Evolutionary conservation across 2,329 filamentous ascomycete genomes (phyloP), one percentile per base, ranked within the genome.

Genomic region (Zopfia rhizophila): DNA sequence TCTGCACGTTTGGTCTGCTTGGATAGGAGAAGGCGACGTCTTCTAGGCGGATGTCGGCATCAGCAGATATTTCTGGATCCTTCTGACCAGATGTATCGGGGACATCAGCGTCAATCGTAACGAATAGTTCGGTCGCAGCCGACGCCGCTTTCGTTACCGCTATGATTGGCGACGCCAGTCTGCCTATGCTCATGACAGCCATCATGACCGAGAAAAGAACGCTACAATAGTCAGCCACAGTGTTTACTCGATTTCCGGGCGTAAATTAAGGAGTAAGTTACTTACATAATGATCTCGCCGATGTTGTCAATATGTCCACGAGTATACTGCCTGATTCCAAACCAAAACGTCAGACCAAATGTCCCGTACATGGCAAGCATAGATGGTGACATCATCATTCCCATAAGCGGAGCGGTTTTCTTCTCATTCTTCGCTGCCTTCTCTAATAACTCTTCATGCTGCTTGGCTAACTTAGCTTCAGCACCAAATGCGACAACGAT

Each of bases 1-100:
- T 82, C 58, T 83, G 83, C 49, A 86, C 80, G 46, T 85, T 79
- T 0, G 84, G 83, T 10, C 86, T 77, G 36, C 63, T 68, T 1
- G 71, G 71, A 30, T 74, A 74, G 2, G 65, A 69, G 37, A 74
- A 74, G 1, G 58, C 51, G 3, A 73, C 68, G 30, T 70, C 52
- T 3, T 66, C 50, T 29, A 73, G 66, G 1, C 24, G 46, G 19
- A 60, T 82, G 25, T 72, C 58, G 17, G 51, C 42, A 23, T 70
- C 60, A 7, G 65, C 56, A 17, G 52, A 65, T 1, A 72, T 46
- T 2, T 72, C 65, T 2, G 70, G 71, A n/a, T 68, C 66, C 39
- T 60, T 66, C 5, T 64, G 19, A 6, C 71, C 70, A 10, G 64
- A 53, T 2, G 38, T 64, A 23, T 69, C 53, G 2, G 63, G 60